A percentile compares a stretch with the other conserved stretches of the same genome.
Conservation (phyloP, 495 filamentous ascomycete genomes). For the Daldinia loculata region DNA sequence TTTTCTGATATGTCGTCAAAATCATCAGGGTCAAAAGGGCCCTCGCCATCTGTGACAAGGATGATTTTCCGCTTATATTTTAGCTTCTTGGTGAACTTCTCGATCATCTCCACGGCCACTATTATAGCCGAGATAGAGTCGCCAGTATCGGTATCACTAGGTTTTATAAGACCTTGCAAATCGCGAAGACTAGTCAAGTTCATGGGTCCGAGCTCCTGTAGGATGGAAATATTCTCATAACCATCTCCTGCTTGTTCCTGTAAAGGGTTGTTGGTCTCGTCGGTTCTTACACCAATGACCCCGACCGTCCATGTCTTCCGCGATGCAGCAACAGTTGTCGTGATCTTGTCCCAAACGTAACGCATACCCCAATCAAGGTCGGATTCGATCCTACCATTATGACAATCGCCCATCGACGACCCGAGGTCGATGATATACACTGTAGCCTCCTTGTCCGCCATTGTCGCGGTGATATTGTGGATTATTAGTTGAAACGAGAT, state of each 20-base stretch:
- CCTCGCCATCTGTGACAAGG: slow-evolving; percentile 82
- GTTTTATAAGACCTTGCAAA: slow-evolving; percentile 71
- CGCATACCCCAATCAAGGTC: slow-evolving; percentile 90
- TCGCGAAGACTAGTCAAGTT: slow-evolving; percentile 73
- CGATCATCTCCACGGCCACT: slow-evolving; percentile 87
- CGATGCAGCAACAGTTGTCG: slow-evolving; percentile 79
- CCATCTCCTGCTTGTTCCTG: slow-evolving; percentile 62
- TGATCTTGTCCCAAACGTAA: slow-evolving; percentile 97
- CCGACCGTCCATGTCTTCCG: slow-evolving; percentile 83
- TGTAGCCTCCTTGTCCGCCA: slow-evolving; percentile 95
- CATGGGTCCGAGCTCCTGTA: slow-evolving; percentile 75
- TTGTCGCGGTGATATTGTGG: slow-evolving; percentile 48
- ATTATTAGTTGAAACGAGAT: background rate
- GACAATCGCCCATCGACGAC: slow-evolving; percentile 78
- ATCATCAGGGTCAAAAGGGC: slow-evolving; percentile 71
- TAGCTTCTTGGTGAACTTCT: slow-evolving; percentile 80
- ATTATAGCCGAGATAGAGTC: slow-evolving; percentile 89
- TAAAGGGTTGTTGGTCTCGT: slow-evolving; percentile 77
- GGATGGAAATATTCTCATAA: slow-evolving; percentile 80
- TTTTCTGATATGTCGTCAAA: slow-evolving; percentile 72
- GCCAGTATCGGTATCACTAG: slow-evolving; percentile 64
- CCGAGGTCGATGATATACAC: slow-evolving; percentile 93
- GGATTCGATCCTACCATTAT: slow-evolving; percentile 76
- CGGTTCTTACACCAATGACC: slow-evolving; percentile 83
- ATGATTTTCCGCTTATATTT: slow-evolving; percentile 87